Percentiles rank a stretch among this genome's conserved stretches.
phyloP scores from a whole-genome alignment of 768 basidiomycete genomes.

The Leucosporidium yakuticum region DNA sequence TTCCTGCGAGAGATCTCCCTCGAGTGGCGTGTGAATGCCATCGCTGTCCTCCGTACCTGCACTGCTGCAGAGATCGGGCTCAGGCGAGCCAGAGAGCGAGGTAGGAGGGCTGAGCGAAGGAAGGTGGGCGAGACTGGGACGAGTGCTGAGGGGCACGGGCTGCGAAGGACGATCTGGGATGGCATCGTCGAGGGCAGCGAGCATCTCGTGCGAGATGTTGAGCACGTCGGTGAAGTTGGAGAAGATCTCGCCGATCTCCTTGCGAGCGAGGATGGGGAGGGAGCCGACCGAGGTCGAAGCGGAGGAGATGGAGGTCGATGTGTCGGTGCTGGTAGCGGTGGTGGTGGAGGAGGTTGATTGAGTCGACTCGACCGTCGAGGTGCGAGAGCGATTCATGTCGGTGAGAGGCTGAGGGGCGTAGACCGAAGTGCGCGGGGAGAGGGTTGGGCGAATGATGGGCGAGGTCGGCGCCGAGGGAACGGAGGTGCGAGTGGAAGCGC shows the following conservation, averaged over 20 bases:
- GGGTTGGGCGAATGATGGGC: conserved; percentile 5
- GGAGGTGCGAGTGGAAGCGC: background rate
- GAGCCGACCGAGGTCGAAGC: background rate
- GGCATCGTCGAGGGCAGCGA: conserved; percentile 26
- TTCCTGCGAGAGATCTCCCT: too few relatives aligned
- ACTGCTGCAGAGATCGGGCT: conserved; percentile 14
- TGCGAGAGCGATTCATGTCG: background rate
- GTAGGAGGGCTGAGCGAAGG: background rate
- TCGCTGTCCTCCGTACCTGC: conserved; percentile 1
- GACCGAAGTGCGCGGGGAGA: too few relatives aligned
- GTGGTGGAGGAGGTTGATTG: conserved; percentile 6
- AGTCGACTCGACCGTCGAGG: background rate
- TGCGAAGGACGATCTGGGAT: conserved; percentile 14
- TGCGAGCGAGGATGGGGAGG: conserved; percentile 22
- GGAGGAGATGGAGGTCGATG: conserved; percentile 1
- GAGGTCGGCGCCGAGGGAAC: background rate
- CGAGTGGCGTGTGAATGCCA: background rate
- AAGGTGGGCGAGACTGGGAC: background rate
- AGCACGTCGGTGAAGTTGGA: conserved; percentile 36
- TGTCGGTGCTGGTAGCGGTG: background rate
- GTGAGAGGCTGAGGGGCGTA: too few relatives aligned
- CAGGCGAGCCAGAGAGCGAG: background rate
- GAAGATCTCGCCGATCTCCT: conserved; percentile 35
- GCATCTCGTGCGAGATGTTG: conserved; percentile 32
- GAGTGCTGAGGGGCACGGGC: conserved; percentile 10